Evolutionary conservation across 768 basidiomycete species (phyloP), one percentile per base, ranked within the genome.

Genomic region (Amanita pallidorosea): DNA sequence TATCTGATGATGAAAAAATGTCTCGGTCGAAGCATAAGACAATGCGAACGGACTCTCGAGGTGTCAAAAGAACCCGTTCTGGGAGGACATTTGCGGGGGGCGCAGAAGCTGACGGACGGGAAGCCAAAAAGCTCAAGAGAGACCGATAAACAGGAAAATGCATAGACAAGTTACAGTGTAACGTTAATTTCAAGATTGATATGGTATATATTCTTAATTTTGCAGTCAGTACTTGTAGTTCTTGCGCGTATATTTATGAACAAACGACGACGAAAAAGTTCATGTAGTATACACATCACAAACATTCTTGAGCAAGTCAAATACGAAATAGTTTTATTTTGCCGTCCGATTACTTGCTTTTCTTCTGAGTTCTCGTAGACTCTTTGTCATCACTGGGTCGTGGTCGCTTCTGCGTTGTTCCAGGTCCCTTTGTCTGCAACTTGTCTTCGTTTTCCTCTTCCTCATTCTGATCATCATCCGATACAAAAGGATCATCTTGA

Each of bases 401-500:
- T 11, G 20, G 29, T 40, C 35, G 22, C 12, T 57, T 46, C 36
- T 40, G 11, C 15, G 40, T 33, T 54, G 52, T 60, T 50, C 50
- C 49, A 49, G 38, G 50, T 25, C 25, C 17, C 42, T 60, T 52
- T 54, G 42, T 57, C 56, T 47, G 54, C 18, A 17, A 41, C 33
- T 33, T 50, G 31, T 29, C 25, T 34, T 48, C 57, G 9, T 22
- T 55, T 55, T 60, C 58, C 20, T 55, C 54, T 17, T 60, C 59
- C 37, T 55, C 54, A 48, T 58, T 57, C 22, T 66, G 61, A 7
- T 65, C 67, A 34, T 63, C 63, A 46, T 80, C 80, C 44, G 80
- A 81, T 41, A 67, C 77, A 63, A 86, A 87, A 7, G 74, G 76
- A 61, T 83, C 74, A 45, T 76, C 75, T 23, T 67, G 65, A 7